These are phyloP conservation scores for Spatholobus suberectus DNA, from an alignment of 306 rosid genomes.

Conservation along the genomic window DNA sequence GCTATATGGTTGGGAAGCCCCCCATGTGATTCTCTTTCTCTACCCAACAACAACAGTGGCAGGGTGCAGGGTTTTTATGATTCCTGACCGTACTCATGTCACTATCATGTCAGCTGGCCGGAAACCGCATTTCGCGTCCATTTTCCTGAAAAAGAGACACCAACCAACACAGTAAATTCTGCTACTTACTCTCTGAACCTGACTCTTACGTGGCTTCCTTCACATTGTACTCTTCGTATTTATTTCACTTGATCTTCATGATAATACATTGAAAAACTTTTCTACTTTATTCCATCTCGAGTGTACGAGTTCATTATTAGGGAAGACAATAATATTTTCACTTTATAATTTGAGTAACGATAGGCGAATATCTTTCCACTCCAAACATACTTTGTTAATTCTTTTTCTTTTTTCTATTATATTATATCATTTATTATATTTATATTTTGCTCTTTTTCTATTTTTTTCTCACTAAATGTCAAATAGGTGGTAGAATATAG, in stretches of 20 bases:
- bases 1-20: neutral
- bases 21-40: neutral
- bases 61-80: constrained; percentile 40
- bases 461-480: neutral
- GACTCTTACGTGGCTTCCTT: neutral
- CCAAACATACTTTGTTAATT: no score
- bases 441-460: no score
- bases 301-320: no score
- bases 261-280: no score
- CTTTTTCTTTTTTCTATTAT: no score
- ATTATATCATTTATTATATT: no score
- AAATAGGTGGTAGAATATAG: no score
- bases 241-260: no score
- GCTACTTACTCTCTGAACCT: neutral
- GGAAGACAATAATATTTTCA: no score
- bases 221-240: neutral
- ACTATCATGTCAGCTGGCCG: constrained; percentile 59
- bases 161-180: constrained; percentile 22
- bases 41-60: neutral
- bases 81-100: constrained; percentile 48
- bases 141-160: constrained; percentile 40
- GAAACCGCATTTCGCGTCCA: constrained; percentile 45
- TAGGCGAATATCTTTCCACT: no score
- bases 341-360: no score
- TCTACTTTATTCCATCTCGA: no score